phyloP scores from a whole-genome alignment of 2,329 filamentous ascomycete species.

The Aspergillus arachidicola region DNA sequence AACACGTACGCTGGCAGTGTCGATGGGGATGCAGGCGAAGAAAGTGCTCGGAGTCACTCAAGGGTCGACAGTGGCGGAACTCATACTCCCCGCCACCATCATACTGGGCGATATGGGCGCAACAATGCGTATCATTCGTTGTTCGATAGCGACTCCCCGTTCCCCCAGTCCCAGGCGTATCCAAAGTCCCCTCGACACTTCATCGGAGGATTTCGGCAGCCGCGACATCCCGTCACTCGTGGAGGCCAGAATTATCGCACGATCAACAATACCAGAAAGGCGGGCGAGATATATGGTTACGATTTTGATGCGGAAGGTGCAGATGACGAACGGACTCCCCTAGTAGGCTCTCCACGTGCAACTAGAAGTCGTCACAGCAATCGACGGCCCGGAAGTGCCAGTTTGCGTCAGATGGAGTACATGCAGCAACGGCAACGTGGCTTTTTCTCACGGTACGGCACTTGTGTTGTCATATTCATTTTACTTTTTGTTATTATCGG shows the following conservation, averaged over 20 bases:
- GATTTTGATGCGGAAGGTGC: slow-evolving; percentile 82
- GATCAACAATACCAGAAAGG: slow-evolving; percentile 53
- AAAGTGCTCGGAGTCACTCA: slow-evolving; percentile 61
- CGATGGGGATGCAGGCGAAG: slow-evolving; percentile 68
- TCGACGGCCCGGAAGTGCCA: slow-evolving; percentile 59
- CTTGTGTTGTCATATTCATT: slow-evolving; percentile 80
- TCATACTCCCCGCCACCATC: slow-evolving; percentile 72
- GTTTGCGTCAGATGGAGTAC: slow-evolving; percentile 71
- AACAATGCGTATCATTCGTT: slow-evolving; percentile 69
- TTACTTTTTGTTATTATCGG: slow-evolving; percentile 80
- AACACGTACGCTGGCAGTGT: slow-evolving; percentile 67
- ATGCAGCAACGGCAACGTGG: slow-evolving; percentile 66
- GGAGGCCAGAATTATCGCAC: slow-evolving; percentile 53
- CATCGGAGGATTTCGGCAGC: slow-evolving; percentile 60
- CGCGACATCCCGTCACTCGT: slow-evolving; percentile 71
- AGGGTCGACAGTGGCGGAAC: slow-evolving; percentile 60
- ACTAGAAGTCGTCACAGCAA: slow-evolving; percentile 57
- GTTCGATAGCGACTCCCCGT: slow-evolving; percentile 77
- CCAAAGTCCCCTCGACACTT: slow-evolving; percentile 63
- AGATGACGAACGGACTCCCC: slow-evolving; percentile 84
- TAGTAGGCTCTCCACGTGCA: slow-evolving; percentile 66
- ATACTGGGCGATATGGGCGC: slow-evolving; percentile 78
- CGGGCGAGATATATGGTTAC: slow-evolving; percentile 68
- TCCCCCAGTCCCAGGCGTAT: slow-evolving; percentile 62
- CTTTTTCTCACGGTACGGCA: slow-evolving; percentile 76